phyloP scores from a whole-genome alignment of 1,284 basidiomycete species.

The Puccinia brachypodii region DNA sequence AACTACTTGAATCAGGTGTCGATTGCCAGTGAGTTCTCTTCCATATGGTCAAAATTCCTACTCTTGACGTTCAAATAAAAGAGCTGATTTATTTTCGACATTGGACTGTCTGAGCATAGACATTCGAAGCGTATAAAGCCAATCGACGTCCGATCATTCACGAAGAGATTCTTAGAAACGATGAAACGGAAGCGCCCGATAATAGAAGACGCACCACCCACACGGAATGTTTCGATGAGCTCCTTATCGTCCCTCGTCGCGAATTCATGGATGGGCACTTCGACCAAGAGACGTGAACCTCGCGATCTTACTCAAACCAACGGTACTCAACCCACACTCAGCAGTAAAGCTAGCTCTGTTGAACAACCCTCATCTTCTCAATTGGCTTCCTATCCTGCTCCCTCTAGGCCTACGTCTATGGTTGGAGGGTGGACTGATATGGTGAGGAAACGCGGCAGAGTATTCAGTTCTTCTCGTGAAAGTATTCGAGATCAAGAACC shows the following conservation, averaged over 20 bases:
- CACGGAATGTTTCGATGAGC: constrained; percentile 23
- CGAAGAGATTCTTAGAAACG: constrained; percentile 21
- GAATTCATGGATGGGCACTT: constrained; percentile 11
- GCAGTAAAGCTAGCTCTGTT: background rate
- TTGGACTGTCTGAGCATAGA: constrained; percentile 1
- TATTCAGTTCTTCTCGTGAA: background rate
- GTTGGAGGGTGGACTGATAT: constrained; percentile 4
- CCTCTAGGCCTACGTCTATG: background rate
- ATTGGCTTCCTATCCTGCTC: background rate
- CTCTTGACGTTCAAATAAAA: background rate
- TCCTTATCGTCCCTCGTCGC: constrained; percentile 25
- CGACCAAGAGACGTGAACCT: constrained; percentile 3
- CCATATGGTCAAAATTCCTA: background rate
- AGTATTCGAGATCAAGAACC: constrained; percentile 5
- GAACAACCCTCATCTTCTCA: background rate
- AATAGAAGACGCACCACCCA: background rate
- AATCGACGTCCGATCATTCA: constrained; percentile 37
- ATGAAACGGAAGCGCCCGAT: background rate
- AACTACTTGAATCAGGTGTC: constrained; percentile 9
- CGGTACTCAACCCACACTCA: background rate
- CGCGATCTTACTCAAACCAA: background rate
- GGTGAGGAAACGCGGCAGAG: constrained; percentile 1
- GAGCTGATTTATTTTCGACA: background rate
- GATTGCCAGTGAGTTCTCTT: constrained; percentile 26
- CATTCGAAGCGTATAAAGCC: constrained; percentile 39